A percentile compares a stretch with the other conserved stretches of the same genome.
These are phyloP conservation scores for Tritrichomonas foetus DNA, from an alignment of 208 protist species.

Conservation along the genomic window DNA sequence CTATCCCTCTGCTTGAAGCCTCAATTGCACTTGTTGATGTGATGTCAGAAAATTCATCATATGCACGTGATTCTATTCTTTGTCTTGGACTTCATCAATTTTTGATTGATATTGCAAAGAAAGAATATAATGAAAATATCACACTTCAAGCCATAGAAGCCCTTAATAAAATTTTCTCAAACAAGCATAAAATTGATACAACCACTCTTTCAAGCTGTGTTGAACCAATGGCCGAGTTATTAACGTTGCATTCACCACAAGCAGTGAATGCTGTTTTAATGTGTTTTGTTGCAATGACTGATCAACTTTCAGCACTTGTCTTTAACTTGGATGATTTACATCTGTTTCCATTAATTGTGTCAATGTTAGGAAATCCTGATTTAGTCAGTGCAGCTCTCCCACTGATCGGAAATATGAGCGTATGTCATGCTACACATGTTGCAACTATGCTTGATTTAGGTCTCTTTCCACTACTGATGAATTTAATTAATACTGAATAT, in stretches of 20 bases:
- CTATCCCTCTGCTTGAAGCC: background rate
- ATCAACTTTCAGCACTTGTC: background rate
- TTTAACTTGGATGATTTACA: background rate
- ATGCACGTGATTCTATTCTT: background rate
- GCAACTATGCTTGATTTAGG: background rate
- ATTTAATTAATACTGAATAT: conserved; percentile 7
- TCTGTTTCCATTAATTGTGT: background rate
- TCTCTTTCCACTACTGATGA: background rate
- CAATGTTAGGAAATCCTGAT: background rate
- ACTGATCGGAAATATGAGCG: background rate
- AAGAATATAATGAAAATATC: background rate
- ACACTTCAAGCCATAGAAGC: background rate
- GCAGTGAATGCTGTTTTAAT: background rate
- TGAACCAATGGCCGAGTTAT: background rate
- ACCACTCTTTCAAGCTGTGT: background rate
- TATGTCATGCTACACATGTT: background rate
- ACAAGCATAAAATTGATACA: background rate
- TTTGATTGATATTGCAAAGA: background rate
- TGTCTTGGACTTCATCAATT: background rate
- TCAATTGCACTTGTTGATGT: background rate
- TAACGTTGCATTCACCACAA: background rate
- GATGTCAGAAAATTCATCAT: background rate
- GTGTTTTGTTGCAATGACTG: background rate
- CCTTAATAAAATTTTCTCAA: background rate
- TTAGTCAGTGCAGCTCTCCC: background rate